Evolutionary conservation across 2,329 filamentous ascomycete genomes (phyloP).

Genomic region (Keithomyces neogunnii): DNA sequence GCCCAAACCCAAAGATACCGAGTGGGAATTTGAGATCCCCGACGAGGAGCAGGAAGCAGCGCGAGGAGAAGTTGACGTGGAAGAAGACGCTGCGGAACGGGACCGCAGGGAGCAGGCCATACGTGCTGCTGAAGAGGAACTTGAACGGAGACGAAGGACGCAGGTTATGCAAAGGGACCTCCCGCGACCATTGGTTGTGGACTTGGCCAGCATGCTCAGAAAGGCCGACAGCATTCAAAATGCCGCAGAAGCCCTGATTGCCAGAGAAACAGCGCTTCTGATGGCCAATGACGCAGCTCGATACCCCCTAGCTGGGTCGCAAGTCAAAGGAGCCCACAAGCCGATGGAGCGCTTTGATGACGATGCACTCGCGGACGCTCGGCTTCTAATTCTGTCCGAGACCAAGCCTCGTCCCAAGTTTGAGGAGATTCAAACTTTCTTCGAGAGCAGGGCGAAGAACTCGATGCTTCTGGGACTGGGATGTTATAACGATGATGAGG

Average conservation of each 20-base stretch:
- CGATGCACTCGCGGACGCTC: conserved; percentile 62
- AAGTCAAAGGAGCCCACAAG: conserved; percentile 52
- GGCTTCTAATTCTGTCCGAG: conserved; percentile 68
- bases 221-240: conserved; percentile 39
- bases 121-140: conserved; percentile 62
- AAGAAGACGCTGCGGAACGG: conserved; percentile 58
- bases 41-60: conserved; percentile 63
- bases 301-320: conserved; percentile 61
- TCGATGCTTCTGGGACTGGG: conserved; percentile 68
- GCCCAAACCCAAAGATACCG: conserved; percentile 85
- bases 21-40: conserved; percentile 89
- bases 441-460: conserved; percentile 43
- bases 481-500: conserved; percentile 69
- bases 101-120: conserved; percentile 71
- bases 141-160: conserved; percentile 75
- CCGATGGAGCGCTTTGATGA: conserved; percentile 61
- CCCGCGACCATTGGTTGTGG: conserved; percentile 66
- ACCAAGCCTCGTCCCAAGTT: conserved; percentile 40
- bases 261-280: conserved; percentile 67
- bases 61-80: conserved; percentile 37
- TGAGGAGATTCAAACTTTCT: conserved; percentile 44
- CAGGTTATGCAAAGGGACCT: conserved; percentile 84
- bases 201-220: conserved; percentile 60
- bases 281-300: conserved; percentile 74
- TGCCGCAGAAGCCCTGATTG: conserved; percentile 41